A percentile compares a stretch with the other conserved stretches of the same genome.
Conservation (phyloP, 2,329 filamentous ascomycete species). For the Apiospora malaysiana region DNA sequence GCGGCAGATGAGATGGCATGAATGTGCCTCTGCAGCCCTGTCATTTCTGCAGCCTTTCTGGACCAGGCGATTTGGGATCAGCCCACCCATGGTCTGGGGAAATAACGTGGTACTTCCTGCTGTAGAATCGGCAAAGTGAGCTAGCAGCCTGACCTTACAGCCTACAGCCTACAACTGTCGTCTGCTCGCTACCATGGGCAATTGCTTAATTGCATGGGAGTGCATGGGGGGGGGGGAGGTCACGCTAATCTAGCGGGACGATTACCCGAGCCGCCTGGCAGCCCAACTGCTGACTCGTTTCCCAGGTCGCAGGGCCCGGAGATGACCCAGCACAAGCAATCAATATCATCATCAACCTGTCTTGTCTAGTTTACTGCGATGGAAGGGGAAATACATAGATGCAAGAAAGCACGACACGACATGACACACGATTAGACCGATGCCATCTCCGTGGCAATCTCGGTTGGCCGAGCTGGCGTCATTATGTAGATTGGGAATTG, state of each 20-base stretch:
- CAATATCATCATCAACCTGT: background rate
- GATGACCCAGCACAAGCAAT: background rate
- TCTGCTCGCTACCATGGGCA: background rate
- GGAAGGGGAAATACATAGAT: background rate
- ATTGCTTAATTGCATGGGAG: background rate
- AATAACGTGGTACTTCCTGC: background rate
- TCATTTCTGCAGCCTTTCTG: constrained; percentile 9
- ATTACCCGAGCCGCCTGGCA: constrained; percentile 16
- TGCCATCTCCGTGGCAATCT: background rate
- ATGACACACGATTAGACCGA: background rate
- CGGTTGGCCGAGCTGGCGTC: background rate
- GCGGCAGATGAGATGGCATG: background rate
- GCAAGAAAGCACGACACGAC: background rate
- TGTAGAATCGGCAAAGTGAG: background rate
- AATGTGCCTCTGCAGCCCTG: background rate
- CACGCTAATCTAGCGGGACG: constrained; percentile 8
- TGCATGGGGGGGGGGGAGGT: background rate
- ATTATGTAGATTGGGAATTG: background rate
- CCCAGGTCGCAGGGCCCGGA: constrained; percentile 8
- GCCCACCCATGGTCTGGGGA: background rate
- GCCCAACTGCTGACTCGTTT: background rate
- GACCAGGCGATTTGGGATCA: background rate
- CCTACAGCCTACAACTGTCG: too few species aligned
- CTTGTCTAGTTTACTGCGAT: background rate
- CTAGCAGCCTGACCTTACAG: background rate